Conservation (phyloP, 75 land plant genomes). For the Pinus tabuliformis region DNA sequence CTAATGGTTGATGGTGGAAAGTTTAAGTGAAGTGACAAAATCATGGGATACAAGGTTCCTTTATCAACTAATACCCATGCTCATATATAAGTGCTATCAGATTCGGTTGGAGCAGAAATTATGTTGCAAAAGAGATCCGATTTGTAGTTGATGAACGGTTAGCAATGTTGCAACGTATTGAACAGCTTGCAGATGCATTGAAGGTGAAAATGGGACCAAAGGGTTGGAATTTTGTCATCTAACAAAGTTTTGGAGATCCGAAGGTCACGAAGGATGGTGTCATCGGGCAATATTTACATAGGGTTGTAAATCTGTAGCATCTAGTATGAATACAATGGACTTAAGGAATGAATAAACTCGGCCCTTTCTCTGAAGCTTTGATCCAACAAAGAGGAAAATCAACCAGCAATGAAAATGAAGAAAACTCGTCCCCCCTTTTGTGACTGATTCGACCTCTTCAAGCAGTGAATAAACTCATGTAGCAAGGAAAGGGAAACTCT, state of each 20-base stretch:
- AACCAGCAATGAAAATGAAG: too few species aligned
- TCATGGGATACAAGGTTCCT: too few species aligned
- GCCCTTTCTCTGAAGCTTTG: too few species aligned
- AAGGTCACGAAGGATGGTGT: conserved; percentile 88
- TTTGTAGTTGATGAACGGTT: conserved; percentile 86
- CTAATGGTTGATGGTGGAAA: too few species aligned
- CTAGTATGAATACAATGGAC: conserved; percentile 97
- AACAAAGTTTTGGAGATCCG: conserved; percentile 65
- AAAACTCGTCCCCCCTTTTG: too few species aligned
- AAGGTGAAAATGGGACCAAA: conserved; percentile 96
- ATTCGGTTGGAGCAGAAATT: conserved; percentile 47
- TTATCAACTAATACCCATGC: too few species aligned
- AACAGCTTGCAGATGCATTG: conserved; percentile 94
- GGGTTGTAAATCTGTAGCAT: conserved; percentile 90
- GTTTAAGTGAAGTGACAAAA: too few species aligned
- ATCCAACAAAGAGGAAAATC: too few species aligned
- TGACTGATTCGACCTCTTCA: too few species aligned
- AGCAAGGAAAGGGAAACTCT: too few species aligned
- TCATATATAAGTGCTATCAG: not conserved
- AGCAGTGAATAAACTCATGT: too few species aligned
- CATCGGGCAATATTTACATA: conserved; percentile 75
- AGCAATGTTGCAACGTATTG: conserved; percentile 83
- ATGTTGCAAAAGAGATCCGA: conserved; percentile 81
- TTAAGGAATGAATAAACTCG: conserved; percentile 18
- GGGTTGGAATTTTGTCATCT: conserved; percentile 77